Evolutionary conservation across 768 basidiomycete species (phyloP).

Genomic region (Boletus coccyginus): DNA sequence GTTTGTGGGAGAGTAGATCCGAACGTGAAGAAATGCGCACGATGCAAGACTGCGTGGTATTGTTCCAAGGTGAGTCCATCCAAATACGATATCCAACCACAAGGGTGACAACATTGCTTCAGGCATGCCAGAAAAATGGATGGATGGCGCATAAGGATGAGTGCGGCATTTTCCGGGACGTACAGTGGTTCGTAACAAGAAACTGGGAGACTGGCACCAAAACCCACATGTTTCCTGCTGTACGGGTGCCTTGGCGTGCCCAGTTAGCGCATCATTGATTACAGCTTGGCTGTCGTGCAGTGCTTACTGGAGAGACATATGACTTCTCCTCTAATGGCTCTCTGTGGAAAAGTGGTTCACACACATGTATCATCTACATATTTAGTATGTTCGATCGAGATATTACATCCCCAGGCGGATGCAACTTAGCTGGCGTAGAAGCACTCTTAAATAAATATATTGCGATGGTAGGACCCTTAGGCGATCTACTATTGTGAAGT

Average conservation of each 20-base stretch:
- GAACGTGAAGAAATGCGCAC: slow-evolving; percentile 24
- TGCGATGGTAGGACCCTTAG: background rate
- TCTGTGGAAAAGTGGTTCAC: background rate
- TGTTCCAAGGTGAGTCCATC: slow-evolving; percentile 27
- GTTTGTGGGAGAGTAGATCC: slow-evolving; percentile 18
- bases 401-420: background rate
- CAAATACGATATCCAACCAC: background rate
- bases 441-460: slow-evolving; percentile 6
- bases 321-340: background rate
- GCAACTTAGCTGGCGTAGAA: slow-evolving; percentile 1
- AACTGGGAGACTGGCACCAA: slow-evolving; percentile 23
- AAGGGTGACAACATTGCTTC: slow-evolving; percentile 2
- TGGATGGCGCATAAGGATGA: slow-evolving; percentile 24
- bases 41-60: slow-evolving; percentile 29
- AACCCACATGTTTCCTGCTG: slow-evolving; percentile 21
- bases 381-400: background rate
- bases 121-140: slow-evolving; percentile 23
- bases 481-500: slow-evolving; percentile 22
- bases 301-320: background rate
- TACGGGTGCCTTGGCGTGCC: slow-evolving; percentile 14
- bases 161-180: slow-evolving; percentile 24
- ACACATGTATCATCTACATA: background rate
- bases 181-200: slow-evolving; percentile 30
- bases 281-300: background rate
- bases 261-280: slow-evolving; percentile 2